These are phyloP conservation scores for Camellia granthamiana DNA, from an alignment of 148 eudicot genomes.

Conservation along the genomic window DNA sequence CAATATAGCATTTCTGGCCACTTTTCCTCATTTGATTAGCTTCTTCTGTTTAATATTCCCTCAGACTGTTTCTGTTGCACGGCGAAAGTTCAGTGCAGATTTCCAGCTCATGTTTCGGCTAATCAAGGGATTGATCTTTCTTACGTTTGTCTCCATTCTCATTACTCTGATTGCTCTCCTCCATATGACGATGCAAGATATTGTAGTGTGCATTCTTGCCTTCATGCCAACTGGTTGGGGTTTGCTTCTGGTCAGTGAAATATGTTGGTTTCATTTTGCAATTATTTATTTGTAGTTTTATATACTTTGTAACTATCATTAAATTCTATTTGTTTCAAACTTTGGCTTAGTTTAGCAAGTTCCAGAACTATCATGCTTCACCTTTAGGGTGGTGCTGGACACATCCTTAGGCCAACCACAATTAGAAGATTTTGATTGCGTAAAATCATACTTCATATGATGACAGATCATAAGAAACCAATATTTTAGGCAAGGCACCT, in stretches of 20 bases:
- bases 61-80: constrained; percentile 54
- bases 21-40: not conserved
- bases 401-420: not conserved
- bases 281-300: not conserved
- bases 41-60: not conserved
- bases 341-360: no score
- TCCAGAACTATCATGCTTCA: not conserved
- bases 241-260: constrained; percentile 38
- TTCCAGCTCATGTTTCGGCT: constrained; percentile 57
- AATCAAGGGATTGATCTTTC: constrained; percentile 47
- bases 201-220: constrained; percentile 82
- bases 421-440: not conserved
- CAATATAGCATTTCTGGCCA: not conserved
- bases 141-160: constrained; percentile 41
- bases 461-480: not conserved
- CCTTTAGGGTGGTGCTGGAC: not conserved
- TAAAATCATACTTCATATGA: not conserved
- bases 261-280: not conserved
- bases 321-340: not conserved
- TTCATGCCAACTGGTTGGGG: constrained; percentile 99
- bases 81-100: constrained; percentile 54
- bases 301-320: not conserved
- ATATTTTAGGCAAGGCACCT: not conserved
- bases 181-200: constrained; percentile 65
- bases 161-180: constrained; percentile 57